These are phyloP conservation scores for Tolypocladium sp. DNA, from an alignment of 2,329 filamentous ascomycete genomes.

Conservation along the genomic window DNA sequence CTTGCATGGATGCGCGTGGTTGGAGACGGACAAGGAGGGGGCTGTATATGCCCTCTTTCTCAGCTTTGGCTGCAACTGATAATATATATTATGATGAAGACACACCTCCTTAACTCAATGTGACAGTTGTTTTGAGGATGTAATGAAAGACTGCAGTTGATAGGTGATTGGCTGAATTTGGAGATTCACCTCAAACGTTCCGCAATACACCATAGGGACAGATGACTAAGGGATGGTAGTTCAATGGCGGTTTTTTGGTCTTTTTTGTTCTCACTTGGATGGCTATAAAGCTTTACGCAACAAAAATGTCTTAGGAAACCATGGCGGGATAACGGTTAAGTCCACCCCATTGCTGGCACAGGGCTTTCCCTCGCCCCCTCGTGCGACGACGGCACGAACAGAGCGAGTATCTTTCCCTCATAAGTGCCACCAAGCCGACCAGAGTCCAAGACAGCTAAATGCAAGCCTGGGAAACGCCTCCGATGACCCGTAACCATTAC, in stretches of 20 bases:
- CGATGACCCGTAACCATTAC: conserved; percentile 6
- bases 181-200: not conserved
- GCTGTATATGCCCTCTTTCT: not conserved
- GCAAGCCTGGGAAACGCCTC: conserved; percentile 3
- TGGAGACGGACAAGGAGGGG: not conserved
- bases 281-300: conserved; percentile 16
- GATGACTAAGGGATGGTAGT: not conserved
- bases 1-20: not conserved
- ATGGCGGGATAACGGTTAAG: conserved; percentile 76
- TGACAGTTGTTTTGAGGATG: not conserved
- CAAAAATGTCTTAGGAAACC: conserved; percentile 14
- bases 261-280: conserved; percentile 11
- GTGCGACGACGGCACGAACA: conserved; percentile 6
- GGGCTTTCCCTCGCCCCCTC: conserved; percentile 83
- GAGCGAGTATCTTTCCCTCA: conserved; percentile 97
- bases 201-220: not conserved
- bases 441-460: conserved; percentile 11
- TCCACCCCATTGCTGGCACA: conserved; percentile 80
- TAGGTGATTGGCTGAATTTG: not conserved
- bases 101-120: not conserved
- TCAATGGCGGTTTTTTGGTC: conserved; percentile 12
- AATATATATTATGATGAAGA: not conserved
- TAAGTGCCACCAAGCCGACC: conserved; percentile 69
- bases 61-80: no score
- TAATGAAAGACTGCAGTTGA: no score